These are phyloP conservation scores for Microcyclospora tardicrescens DNA, from an alignment of 2,329 filamentous ascomycete species.

Conservation along the genomic window DNA sequence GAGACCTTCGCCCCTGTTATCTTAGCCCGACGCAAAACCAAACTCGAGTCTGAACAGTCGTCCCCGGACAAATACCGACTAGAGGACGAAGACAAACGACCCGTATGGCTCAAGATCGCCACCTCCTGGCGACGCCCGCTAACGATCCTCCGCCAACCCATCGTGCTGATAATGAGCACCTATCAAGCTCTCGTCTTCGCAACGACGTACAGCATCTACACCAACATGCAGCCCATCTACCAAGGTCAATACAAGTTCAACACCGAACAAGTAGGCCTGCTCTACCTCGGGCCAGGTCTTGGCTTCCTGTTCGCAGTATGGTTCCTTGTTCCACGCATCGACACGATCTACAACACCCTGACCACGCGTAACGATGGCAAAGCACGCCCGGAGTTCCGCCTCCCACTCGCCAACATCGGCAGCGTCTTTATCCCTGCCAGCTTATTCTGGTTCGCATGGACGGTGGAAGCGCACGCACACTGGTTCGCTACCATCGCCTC, in stretches of 20 bases:
- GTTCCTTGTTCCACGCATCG: constrained; percentile 36
- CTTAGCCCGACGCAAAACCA: constrained; percentile 23
- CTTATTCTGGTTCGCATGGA: constrained; percentile 34
- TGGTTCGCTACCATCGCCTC: constrained; percentile 30
- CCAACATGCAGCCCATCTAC: constrained; percentile 32
- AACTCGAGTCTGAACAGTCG: constrained; percentile 22
- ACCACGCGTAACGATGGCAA: constrained; percentile 29
- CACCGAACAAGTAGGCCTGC: constrained; percentile 39
- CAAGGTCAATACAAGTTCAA: constrained; percentile 28
- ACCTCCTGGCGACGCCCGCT: constrained; percentile 30
- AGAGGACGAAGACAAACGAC: constrained; percentile 30
- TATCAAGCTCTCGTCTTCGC: constrained; percentile 31
- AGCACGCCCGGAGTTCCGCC: constrained; percentile 30
- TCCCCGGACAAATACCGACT: constrained; percentile 29
- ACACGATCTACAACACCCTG: constrained; percentile 34
- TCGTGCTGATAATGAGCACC: constrained; percentile 40
- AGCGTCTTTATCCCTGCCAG: constrained; percentile 30
- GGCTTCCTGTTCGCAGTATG: constrained; percentile 33
- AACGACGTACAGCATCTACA: constrained; percentile 35
- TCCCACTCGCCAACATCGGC: constrained; percentile 35
- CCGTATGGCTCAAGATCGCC: constrained; percentile 24
- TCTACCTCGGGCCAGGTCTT: constrained; percentile 32
- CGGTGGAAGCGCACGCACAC: constrained; percentile 27
- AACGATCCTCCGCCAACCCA: constrained; percentile 34
- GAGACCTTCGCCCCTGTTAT: constrained; percentile 34